Conservation (phyloP, 345 rosid genomes). For the Populus deltoides region DNA sequence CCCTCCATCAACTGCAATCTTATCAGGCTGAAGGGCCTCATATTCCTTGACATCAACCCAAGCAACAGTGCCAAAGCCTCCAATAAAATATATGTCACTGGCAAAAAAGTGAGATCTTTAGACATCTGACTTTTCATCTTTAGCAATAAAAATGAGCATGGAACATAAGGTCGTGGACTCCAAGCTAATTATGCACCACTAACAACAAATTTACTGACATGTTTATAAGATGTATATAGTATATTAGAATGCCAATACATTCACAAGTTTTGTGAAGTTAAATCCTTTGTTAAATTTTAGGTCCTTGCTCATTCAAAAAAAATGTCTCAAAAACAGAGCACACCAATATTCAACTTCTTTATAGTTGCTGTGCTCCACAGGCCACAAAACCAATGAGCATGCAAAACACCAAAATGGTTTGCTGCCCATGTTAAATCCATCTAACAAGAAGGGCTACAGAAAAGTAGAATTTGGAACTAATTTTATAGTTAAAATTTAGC, state of each 20-base stretch:
- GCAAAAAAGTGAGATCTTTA: not conserved
- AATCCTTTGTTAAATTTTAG: not conserved
- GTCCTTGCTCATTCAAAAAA: not conserved
- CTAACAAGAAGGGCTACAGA: not conserved
- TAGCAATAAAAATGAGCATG: not conserved
- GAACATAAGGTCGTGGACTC: not conserved
- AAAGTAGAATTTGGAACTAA: not conserved
- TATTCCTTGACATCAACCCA: slow-evolving; percentile 94
- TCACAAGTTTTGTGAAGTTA: not conserved
- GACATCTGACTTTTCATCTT: not conserved
- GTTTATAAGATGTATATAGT: not conserved
- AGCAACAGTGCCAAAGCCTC: slow-evolving; percentile 98
- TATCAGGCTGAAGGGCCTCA: slow-evolving; percentile 76
- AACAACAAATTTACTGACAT: not conserved
- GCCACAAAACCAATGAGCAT: not conserved
- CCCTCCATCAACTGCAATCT: slow-evolving; percentile 94
- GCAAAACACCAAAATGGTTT: not conserved
- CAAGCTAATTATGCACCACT: not conserved
- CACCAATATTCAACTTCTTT: not conserved
- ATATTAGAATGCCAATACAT: not conserved
- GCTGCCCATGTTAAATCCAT: not conserved
- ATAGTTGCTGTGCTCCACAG: not conserved
- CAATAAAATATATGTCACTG: slow-evolving; percentile 96
- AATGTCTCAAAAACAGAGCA: not conserved
- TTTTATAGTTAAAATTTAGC: not conserved